phyloP scores from a whole-genome alignment of 2,329 filamentous ascomycete genomes.

The Graphilbum sp. region DNA sequence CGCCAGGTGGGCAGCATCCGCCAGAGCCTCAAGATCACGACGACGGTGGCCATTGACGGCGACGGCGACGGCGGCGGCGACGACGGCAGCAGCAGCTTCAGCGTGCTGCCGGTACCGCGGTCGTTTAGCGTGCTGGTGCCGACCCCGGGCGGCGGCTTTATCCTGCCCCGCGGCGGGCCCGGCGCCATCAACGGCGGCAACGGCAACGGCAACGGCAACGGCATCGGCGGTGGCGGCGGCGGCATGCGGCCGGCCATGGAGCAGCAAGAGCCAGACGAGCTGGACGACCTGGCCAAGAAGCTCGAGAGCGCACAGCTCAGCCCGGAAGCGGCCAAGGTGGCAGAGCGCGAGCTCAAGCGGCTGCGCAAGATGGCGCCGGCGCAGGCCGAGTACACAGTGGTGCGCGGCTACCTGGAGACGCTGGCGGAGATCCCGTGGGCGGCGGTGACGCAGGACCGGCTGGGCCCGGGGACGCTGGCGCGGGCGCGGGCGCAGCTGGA shows the following conservation, averaged over 20 bases:
- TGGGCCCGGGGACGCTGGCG: conserved; percentile 64
- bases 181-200: conserved; percentile 24
- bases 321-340: conserved; percentile 76
- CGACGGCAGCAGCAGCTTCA: conserved; percentile 16
- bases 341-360: conserved; percentile 72
- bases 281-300: conserved; percentile 82
- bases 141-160: conserved; percentile 10
- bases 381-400: conserved; percentile 91
- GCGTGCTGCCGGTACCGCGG: conserved; percentile 4
- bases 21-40: conserved; percentile 71
- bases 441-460: conserved; percentile 65
- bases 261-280: conserved; percentile 64
- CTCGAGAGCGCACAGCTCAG: conserved; percentile 68
- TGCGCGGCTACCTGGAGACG: conserved; percentile 84
- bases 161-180: conserved; percentile 3
- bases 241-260: conserved; percentile 8
- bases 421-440: conserved; percentile 90
- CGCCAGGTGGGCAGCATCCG: conserved; percentile 73
- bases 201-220: conserved; percentile 4
- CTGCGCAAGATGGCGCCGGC: conserved; percentile 91
- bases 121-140: conserved; percentile 6
- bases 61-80: conserved; percentile 32
- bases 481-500: conserved; percentile 80
- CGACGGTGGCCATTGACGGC: conserved; percentile 48
- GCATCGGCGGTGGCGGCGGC: conserved; percentile 8